These are phyloP conservation scores for Phytophthora kernoviae DNA, from an alignment of 352 stramenopile genomes.

Conservation along the genomic window DNA sequence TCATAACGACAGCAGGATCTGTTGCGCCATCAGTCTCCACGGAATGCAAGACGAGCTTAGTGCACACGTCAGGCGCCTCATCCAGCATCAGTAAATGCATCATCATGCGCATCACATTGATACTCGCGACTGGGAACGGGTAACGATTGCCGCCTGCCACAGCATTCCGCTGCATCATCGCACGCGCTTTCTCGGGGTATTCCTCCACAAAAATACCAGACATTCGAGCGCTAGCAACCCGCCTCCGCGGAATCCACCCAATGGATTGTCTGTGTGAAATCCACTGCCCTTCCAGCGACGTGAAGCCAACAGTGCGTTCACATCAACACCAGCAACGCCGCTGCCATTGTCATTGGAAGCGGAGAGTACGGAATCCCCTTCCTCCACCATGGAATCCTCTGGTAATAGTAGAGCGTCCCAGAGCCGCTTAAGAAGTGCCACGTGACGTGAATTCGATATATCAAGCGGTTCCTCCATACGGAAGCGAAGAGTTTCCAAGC, in stretches of 20 bases:
- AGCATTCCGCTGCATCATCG: conserved; percentile 84
- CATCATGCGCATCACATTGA: conserved; percentile 90
- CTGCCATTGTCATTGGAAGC: conserved; percentile 24
- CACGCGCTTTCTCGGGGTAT: conserved; percentile 73
- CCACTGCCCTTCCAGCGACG: conserved; percentile 70
- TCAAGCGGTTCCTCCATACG: conserved; percentile 78
- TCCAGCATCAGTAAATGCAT: conserved; percentile 85
- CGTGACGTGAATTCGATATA: conserved; percentile 50
- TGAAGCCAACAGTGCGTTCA: conserved; percentile 59
- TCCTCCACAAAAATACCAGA: conserved; percentile 79
- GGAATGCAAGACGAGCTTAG: conserved; percentile 76
- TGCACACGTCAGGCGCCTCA: conserved; percentile 65
- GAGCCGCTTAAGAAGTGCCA: conserved; percentile 66
- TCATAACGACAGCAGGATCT: conserved; percentile 57
- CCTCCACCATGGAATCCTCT: conserved; percentile 29
- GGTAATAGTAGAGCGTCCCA: conserved; percentile 62
- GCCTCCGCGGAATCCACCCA: conserved; percentile 79
- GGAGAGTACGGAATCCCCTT: conserved; percentile 19
- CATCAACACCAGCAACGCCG: conserved; percentile 41
- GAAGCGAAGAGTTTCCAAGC: conserved; percentile 70
- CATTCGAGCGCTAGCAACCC: conserved; percentile 76
- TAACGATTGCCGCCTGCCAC: conserved; percentile 76
- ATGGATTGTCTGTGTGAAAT: conserved; percentile 81
- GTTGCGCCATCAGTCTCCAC: conserved; percentile 30
- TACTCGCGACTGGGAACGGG: conserved; percentile 80